A percentile compares a stretch with the other conserved stretches of the same genome.
Conservation (phyloP, 352 stramenopile species). For the Salisapilia sapeloensis region DNA sequence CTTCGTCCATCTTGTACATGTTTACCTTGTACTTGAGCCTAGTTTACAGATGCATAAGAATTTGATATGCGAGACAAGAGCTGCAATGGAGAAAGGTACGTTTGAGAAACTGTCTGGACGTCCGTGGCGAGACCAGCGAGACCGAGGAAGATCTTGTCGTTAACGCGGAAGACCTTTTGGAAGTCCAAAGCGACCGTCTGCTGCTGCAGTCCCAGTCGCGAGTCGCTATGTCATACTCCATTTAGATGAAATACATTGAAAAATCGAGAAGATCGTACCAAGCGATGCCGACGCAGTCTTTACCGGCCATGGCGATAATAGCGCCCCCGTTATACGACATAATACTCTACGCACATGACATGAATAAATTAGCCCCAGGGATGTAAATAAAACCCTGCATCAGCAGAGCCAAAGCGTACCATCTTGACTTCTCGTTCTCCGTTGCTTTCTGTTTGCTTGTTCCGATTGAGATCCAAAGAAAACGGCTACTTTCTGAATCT, state of each 20-base stretch:
- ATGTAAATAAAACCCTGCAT: too few species aligned
- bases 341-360: conserved; percentile 50
- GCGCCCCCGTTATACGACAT: conserved; percentile 97
- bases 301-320: conserved; percentile 98
- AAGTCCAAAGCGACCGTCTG: conserved; percentile 97
- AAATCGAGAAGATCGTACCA: conserved; percentile 23
- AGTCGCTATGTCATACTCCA: conserved; percentile 69
- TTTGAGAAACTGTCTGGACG: conserved; percentile 94
- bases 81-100: conserved; percentile 14
- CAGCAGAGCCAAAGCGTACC: too few species aligned
- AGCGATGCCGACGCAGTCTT: conserved; percentile 98
- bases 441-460: too few species aligned
- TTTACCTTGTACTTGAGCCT: conserved; percentile 88
- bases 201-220: conserved; percentile 90
- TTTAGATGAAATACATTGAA: background rate
- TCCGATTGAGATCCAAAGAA: too few species aligned
- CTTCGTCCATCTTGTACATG: conserved; percentile 98
- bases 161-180: conserved; percentile 98
- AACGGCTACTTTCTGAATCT: too few species aligned
- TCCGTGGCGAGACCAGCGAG: conserved; percentile 96
- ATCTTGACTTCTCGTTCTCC: too few species aligned
- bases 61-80: too few species aligned
- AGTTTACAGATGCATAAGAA: conserved; percentile 1
- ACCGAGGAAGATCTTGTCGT: conserved; percentile 91
- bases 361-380: too few species aligned